A percentile compares a stretch with the other conserved stretches of the same genome.
These are phyloP conservation scores for Vararia minispora DNA, from an alignment of 768 basidiomycete species.

Conservation along the genomic window DNA sequence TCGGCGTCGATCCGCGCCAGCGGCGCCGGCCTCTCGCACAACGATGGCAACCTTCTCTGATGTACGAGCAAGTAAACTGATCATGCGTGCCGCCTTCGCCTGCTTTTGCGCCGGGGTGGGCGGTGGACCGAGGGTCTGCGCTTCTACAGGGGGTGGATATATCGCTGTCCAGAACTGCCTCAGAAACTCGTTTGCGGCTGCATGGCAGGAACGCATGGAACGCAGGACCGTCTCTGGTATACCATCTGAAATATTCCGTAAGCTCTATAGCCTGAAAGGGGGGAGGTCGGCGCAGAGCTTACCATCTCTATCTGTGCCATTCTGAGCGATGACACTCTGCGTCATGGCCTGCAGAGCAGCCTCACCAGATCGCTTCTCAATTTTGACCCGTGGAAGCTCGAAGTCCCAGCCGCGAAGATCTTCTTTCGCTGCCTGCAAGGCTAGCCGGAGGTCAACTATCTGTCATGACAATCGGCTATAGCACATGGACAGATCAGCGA, in stretches of 20 bases:
- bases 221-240: constrained; percentile 70
- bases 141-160: constrained; percentile 60
- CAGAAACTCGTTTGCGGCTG: constrained; percentile 90
- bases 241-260: constrained; percentile 43
- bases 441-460: constrained; percentile 35
- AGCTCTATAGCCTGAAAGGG: neutral
- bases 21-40: constrained; percentile 46
- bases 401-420: constrained; percentile 47
- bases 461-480: constrained; percentile 16
- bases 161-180: constrained; percentile 91
- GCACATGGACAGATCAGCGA: neutral
- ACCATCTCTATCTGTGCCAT: too few species aligned
- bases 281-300: neutral
- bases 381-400: constrained; percentile 50
- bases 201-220: constrained; percentile 84
- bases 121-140: constrained; percentile 30
- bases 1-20: constrained; percentile 49
- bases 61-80: constrained; percentile 66
- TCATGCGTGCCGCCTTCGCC: constrained; percentile 81
- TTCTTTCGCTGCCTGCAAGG: constrained; percentile 35
- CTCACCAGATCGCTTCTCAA: constrained; percentile 59
- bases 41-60: constrained; percentile 74
- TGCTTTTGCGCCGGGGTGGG: constrained; percentile 60
- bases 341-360: constrained; percentile 67
- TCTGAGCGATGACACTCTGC: constrained; percentile 58